phyloP scores from a whole-genome alignment of 2,329 filamentous ascomycete species.

The Diplodia corticola region DNA sequence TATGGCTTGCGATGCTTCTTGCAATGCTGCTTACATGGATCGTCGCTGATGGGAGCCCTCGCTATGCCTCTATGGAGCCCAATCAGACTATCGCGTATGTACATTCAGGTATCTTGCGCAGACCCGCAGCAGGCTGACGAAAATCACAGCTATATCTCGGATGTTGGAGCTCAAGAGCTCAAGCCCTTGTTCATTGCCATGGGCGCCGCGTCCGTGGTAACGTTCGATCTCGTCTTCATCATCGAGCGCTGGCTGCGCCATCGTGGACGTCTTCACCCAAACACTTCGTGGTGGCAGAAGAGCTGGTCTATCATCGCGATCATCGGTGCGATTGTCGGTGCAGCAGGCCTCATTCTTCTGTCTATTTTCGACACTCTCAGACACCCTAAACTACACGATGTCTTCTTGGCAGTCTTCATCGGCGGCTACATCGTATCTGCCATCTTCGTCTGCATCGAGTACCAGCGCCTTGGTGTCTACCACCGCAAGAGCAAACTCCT shows the following conservation, averaged over 20 bases:
- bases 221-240: conserved; percentile 78
- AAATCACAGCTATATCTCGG: conserved; percentile 32
- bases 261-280: conserved; percentile 72
- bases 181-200: conserved; percentile 80
- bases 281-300: conserved; percentile 66
- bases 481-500: conserved; percentile 76
- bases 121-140: background rate
- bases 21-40: conserved; percentile 72
- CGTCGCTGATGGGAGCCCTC: conserved; percentile 52
- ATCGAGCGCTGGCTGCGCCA: conserved; percentile 86
- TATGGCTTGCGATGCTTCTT: conserved; percentile 61
- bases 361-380: conserved; percentile 81
- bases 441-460: conserved; percentile 87
- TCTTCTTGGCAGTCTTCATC: conserved; percentile 81
- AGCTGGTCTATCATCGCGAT: conserved; percentile 63
- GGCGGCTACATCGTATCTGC: conserved; percentile 81
- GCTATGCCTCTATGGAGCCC: conserved; percentile 62
- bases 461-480: conserved; percentile 78
- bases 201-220: conserved; percentile 69
- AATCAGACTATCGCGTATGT: conserved; percentile 69
- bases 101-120: background rate
- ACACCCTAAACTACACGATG: conserved; percentile 67
- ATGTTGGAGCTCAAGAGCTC: conserved; percentile 61
- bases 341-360: conserved; percentile 76
- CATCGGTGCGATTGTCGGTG: conserved; percentile 70